Evolutionary conservation across 768 basidiomycete species (phyloP), one percentile per base, ranked within the genome.

Genomic region (Tylopilus cervinicoccineus): DNA sequence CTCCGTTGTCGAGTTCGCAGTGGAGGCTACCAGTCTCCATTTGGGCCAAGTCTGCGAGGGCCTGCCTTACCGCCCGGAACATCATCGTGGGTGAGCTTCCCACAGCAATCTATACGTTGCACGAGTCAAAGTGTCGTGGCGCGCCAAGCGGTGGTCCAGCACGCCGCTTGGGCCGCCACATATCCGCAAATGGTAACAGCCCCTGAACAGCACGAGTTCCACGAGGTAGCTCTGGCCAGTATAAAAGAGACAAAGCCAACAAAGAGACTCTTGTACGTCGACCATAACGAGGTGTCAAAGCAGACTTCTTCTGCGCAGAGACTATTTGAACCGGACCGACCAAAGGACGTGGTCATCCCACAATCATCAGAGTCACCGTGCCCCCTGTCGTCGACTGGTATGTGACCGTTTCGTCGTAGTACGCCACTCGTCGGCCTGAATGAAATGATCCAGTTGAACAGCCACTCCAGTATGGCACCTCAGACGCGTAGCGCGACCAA

Each of bases 201-300:
- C 59, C 61, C 61, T 62, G 61, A 53, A 13, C 28, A n/a, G 36
- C 47, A 46, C 38, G 51, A 48, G 43, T 22, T 28, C 59, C 51
- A 48, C 26, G 58, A 49, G 51, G 43, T 9, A n/a, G 23, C 32
- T 12, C n/a, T n/a, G n/a, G 16, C 20, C 17, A 20, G 23, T 52
- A 63, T 57, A 67, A 65, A 43, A 54, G 53, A 45, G 32, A 48
- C 52, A 58, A 63, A 48, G 52, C 37, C 45, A 47, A 57, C 53
- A 57, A 60, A 53, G 29, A 19, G 24, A 28, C n/a, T 29, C 29
- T 41, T 28, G 53, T 50, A 27, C 36, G 28, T 26, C n/a, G n/a
- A n/a, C 51, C 55, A 52, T 45, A 17, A 33, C 17, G 10, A 9
- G 6, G 16, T 20, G 27, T 49, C 60, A 60, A 64, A 64, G 60